Percentiles rank a stretch among this genome's conserved stretches.
These are phyloP conservation scores for Elongisporangium senticosum DNA, from an alignment of 352 stramenopile genomes.

Conservation along the genomic window DNA sequence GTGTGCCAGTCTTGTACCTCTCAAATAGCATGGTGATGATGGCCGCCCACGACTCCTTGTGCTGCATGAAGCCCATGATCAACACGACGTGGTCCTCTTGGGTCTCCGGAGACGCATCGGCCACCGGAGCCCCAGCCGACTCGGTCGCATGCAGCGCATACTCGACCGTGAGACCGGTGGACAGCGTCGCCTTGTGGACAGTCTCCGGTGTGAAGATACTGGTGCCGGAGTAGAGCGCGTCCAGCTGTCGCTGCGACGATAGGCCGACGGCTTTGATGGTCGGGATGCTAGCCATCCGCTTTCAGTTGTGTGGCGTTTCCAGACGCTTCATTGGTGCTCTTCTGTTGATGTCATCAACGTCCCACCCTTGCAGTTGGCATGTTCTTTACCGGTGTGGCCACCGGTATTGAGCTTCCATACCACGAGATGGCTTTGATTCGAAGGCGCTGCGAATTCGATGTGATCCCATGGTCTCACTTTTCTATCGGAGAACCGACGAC, in stretches of 20 bases:
- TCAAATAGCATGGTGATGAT: slow-evolving; percentile 39
- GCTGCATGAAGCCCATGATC: slow-evolving; percentile 47
- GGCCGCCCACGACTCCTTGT: slow-evolving; percentile 50
- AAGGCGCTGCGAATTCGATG: too few relatives aligned
- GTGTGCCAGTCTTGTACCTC: slow-evolving; percentile 23
- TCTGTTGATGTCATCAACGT: not conserved
- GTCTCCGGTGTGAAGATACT: slow-evolving; percentile 15
- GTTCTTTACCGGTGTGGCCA: not conserved
- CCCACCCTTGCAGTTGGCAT: not conserved
- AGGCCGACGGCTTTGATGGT: slow-evolving; percentile 5
- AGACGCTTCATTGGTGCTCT: not conserved
- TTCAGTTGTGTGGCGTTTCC: not conserved
- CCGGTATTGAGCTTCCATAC: not conserved
- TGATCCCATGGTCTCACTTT: too few relatives aligned
- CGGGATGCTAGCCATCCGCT: not conserved
- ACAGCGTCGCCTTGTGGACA: slow-evolving; percentile 6
- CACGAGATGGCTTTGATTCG: not conserved
- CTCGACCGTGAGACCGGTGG: slow-evolving; percentile 9
- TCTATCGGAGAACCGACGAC: too few relatives aligned
- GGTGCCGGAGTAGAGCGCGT: slow-evolving; percentile 12
- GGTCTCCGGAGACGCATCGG: not conserved
- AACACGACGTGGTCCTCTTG: slow-evolving; percentile 39
- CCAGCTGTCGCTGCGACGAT: slow-evolving; percentile 10
- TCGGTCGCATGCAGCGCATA: slow-evolving; percentile 2
- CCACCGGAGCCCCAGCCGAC: not conserved